Conservation (phyloP, 768 basidiomycete genomes). For the Mycena capillaripes region DNA sequence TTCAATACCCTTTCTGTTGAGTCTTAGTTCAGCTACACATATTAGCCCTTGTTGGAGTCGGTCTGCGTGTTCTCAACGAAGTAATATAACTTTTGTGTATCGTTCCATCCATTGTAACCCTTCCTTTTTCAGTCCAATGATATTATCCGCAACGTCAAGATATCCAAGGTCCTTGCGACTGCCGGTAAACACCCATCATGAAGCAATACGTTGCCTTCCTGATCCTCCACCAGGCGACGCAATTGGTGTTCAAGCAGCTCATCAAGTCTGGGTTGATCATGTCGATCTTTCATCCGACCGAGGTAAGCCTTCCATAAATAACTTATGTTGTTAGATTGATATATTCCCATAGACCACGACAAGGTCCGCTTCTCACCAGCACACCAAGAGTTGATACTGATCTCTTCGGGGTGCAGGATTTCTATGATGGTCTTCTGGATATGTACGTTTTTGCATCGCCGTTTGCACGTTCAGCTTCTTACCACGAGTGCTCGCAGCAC, state of each 20-base stretch:
- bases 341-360: constrained; percentile 51
- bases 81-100: neutral
- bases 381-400: constrained; percentile 17
- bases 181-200: constrained; percentile 42
- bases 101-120: neutral
- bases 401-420: neutral
- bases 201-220: neutral
- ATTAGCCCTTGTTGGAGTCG: constrained; percentile 62
- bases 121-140: constrained; percentile 49
- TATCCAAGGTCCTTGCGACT: constrained; percentile 60
- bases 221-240: constrained; percentile 47
- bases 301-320: neutral
- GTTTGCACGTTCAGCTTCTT: constrained; percentile 26
- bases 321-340: neutral
- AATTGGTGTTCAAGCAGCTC: constrained; percentile 56
- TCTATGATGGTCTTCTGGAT: neutral
- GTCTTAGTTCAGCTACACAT: neutral
- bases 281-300: constrained; percentile 59
- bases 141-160: constrained; percentile 64
- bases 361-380: constrained; percentile 43
- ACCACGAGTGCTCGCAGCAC: constrained; percentile 58
- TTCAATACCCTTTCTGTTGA: neutral
- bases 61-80: constrained; percentile 52
- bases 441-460: neutral
- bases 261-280: constrained; percentile 63